These are phyloP conservation scores for Curvularia verruculosa DNA, from an alignment of 2,329 filamentous ascomycete genomes.

Conservation along the genomic window DNA sequence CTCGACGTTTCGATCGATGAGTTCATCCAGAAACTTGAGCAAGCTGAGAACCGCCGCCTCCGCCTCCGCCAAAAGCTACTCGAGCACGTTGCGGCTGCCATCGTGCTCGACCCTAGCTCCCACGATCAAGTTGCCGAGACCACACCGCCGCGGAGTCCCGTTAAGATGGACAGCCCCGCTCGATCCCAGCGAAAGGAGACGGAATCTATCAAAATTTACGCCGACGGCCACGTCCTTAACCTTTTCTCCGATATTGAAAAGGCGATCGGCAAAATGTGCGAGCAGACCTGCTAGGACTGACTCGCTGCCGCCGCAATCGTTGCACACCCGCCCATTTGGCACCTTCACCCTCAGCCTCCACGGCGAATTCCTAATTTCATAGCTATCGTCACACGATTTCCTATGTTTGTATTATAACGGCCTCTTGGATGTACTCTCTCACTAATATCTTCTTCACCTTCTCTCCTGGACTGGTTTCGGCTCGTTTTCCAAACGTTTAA, in stretches of 20 bases:
- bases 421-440: slow-evolving; percentile 28
- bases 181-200: slow-evolving; percentile 47
- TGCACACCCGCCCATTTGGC: slow-evolving; percentile 14
- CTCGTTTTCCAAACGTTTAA: slow-evolving; percentile 15
- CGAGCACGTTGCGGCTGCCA: slow-evolving; percentile 77
- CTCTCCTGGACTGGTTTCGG: slow-evolving; percentile 14
- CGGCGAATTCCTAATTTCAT: slow-evolving; percentile 31
- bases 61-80: slow-evolving; percentile 79
- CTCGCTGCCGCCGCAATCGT: slow-evolving; percentile 14
- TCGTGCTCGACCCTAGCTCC: slow-evolving; percentile 44
- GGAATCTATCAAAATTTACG: slow-evolving; percentile 53
- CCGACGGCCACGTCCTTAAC: slow-evolving; percentile 50
- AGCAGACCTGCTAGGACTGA: slow-evolving; percentile 44
- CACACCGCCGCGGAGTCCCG: slow-evolving; percentile 49
- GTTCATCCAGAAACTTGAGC: slow-evolving; percentile 80
- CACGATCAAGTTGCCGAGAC: slow-evolving; percentile 38
- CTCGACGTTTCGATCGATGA: slow-evolving; percentile 80
- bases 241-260: slow-evolving; percentile 52
- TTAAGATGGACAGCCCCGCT: slow-evolving; percentile 45
- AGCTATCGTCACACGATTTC: slow-evolving; percentile 18
- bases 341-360: slow-evolving; percentile 19
- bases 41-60: slow-evolving; percentile 76
- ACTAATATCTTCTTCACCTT: slow-evolving; percentile 15
- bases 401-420: slow-evolving; percentile 36
- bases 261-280: slow-evolving; percentile 52